Evolutionary conservation across 768 basidiomycete genomes (phyloP).

Genomic region (Kwoniella shandongensis): DNA sequence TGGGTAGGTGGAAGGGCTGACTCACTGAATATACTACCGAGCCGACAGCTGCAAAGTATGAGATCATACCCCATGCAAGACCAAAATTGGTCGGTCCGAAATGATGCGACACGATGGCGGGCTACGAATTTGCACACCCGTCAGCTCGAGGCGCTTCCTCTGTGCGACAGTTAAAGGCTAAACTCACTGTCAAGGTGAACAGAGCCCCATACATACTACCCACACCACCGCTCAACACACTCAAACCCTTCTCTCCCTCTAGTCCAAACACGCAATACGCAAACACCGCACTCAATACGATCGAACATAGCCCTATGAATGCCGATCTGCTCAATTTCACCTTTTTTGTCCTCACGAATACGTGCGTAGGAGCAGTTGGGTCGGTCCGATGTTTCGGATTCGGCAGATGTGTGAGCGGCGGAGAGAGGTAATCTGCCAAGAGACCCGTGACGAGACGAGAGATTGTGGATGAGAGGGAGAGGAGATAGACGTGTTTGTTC

Average conservation of each 20-base stretch:
- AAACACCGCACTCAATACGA: conserved; percentile 39
- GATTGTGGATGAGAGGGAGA: conserved; percentile 47
- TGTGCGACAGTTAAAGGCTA: too few relatives aligned
- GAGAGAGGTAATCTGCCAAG: conserved; percentile 47
- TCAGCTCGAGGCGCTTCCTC: too few relatives aligned
- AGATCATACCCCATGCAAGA: conserved; percentile 53
- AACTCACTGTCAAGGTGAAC: conserved; percentile 50
- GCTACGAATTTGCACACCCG: conserved; percentile 24
- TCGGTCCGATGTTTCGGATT: conserved; percentile 26
- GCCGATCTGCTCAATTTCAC: conserved; percentile 34
- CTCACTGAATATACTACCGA: conserved; percentile 50
- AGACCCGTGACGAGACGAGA: conserved; percentile 46
- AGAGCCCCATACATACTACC: conserved; percentile 50
- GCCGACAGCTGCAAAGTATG: conserved; percentile 51
- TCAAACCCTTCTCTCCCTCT: conserved; percentile 37
- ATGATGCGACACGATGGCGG: conserved; percentile 52
- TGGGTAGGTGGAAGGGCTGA: neutral
- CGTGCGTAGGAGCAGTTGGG: conserved; percentile 25
- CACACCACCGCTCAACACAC: conserved; percentile 47
- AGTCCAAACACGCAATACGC: conserved; percentile 38
- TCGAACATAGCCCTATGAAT: conserved; percentile 39
- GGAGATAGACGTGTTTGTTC: conserved; percentile 50
- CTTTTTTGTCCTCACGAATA: conserved; percentile 32
- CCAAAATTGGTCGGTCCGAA: conserved; percentile 52
- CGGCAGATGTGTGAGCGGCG: conserved; percentile 26